phyloP scores from a whole-genome alignment of 768 basidiomycete genomes.

The Leucocoprinus birnbaumii region DNA sequence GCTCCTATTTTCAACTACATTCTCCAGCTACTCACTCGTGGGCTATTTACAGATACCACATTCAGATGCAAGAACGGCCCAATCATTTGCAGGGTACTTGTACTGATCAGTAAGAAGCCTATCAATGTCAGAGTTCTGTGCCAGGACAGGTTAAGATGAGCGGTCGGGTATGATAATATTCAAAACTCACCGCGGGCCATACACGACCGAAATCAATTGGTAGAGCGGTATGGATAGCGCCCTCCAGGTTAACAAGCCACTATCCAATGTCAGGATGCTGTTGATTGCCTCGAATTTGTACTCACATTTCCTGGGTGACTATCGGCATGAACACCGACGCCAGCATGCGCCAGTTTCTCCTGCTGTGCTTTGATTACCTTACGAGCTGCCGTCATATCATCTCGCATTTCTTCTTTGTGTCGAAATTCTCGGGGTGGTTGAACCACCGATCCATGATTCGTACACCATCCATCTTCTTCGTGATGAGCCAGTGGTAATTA shows the following conservation, averaged over 20 bases:
- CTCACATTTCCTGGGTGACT: slow-evolving; percentile 1
- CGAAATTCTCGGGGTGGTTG: not conserved
- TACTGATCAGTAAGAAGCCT: too few species aligned
- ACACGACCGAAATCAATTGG: not conserved
- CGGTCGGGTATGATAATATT: too few species aligned
- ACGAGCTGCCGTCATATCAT: not conserved
- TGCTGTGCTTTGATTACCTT: not conserved
- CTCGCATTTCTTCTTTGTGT: not conserved
- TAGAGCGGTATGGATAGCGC: not conserved
- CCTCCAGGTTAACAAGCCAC: not conserved
- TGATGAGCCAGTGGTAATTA: not conserved
- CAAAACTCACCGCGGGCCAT: too few species aligned
- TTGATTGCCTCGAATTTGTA: not conserved
- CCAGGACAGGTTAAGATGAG: too few species aligned
- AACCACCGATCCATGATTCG: not conserved
- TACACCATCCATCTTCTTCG: not conserved
- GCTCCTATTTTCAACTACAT: too few species aligned
- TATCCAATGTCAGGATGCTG: not conserved
- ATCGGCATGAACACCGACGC: not conserved
- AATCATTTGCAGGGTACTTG: too few species aligned
- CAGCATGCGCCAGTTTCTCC: not conserved
- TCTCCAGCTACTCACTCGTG: too few species aligned
- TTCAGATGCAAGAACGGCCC: too few species aligned
- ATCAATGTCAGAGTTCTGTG: too few species aligned
- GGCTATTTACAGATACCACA: too few species aligned